These are phyloP conservation scores for Mikania micrantha DNA, from an alignment of 129 eudicot genomes.

Conservation along the genomic window DNA sequence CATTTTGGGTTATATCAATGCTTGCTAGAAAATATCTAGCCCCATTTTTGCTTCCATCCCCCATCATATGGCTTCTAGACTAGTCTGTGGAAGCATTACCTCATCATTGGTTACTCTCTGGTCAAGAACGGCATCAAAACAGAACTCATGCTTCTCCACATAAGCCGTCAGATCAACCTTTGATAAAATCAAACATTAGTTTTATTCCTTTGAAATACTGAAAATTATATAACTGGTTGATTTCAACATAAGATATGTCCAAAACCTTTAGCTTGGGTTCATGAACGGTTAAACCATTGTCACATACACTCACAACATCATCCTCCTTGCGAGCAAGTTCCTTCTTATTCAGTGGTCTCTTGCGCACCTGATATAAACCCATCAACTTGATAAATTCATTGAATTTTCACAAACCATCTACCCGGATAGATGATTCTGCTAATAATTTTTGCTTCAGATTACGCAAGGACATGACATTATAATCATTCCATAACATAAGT, in stretches of 20 bases:
- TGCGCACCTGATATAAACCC: conserved; percentile 61
- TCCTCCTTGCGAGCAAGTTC: conserved; percentile 92
- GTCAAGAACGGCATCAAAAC: conserved; percentile 94
- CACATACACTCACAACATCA: conserved; percentile 75
- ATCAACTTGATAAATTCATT: neutral
- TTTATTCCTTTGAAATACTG: neutral
- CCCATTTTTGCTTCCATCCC: too few relatives aligned
- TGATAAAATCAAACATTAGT: conserved; percentile 23
- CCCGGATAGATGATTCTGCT: neutral
- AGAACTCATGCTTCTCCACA: conserved; percentile 93
- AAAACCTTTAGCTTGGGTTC: conserved; percentile 95
- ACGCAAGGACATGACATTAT: neutral
- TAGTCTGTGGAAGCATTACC: conserved; percentile 35
- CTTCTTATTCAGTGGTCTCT: conserved; percentile 94
- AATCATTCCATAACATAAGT: conserved; percentile 7
- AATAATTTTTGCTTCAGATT: neutral
- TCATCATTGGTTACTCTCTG: conserved; percentile 86
- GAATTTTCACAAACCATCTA: conserved; percentile 1
- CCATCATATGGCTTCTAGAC: neutral
- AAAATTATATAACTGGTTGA: neutral
- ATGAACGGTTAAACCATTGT: conserved; percentile 73
- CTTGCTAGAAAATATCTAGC: too few relatives aligned
- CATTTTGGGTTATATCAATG: too few relatives aligned
- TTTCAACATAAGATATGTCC: conserved; percentile 12
- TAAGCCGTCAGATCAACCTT: conserved; percentile 99